Evolutionary conservation across 2,329 filamentous ascomycete genomes (phyloP), one percentile per base, ranked within the genome.

Genomic region (Phaeophleospora eucalypticola): DNA sequence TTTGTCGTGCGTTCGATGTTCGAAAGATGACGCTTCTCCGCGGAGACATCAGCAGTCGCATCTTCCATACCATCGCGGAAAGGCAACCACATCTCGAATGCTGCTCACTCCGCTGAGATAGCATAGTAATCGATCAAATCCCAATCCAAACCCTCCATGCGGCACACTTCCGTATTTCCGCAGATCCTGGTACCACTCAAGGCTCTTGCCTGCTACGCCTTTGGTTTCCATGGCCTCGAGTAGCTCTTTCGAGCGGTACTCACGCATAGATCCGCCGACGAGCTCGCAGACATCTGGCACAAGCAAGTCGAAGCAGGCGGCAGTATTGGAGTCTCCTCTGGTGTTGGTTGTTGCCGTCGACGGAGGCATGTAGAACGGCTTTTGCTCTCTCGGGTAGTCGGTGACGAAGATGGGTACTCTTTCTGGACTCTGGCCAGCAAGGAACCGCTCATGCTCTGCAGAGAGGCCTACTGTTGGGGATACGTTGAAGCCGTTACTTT

Each of bases 121-220:
- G 62, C 85, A 84, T 58, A 95, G 69, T 53, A 95, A 77, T 45
- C 90, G 81, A 73, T 96, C 90, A 64, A 95, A 94, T 7, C 90
- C 90, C 46, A 96, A 68, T 2, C 90, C 90, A 64, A 95, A 96
- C 1, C 90, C 90, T 35, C 90, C 90, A 61, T 95, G 90, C 29
- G 89, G 89, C 46, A 89, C 87, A 57, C 85, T 90, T n/a, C 90
- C 90, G 80, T 89, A 96, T 56, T 85, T 83, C 51, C 90, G 82
- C 51, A 96, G 76, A 66, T 96, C 89, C 18, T 88, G 74, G 65
- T 95, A 96, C 90, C 90, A 96, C 57, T 84, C 80, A 45, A 95
- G 68, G 15, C 53, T 49, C 2, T 41, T 40, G 9, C 58, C 58
- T 12, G 49, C 70, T 29, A 93, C 71, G 1, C 84, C 84, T 52